Conservation (phyloP, 176 grass and related monocot species). For the Aegilops speltoides region DNA sequence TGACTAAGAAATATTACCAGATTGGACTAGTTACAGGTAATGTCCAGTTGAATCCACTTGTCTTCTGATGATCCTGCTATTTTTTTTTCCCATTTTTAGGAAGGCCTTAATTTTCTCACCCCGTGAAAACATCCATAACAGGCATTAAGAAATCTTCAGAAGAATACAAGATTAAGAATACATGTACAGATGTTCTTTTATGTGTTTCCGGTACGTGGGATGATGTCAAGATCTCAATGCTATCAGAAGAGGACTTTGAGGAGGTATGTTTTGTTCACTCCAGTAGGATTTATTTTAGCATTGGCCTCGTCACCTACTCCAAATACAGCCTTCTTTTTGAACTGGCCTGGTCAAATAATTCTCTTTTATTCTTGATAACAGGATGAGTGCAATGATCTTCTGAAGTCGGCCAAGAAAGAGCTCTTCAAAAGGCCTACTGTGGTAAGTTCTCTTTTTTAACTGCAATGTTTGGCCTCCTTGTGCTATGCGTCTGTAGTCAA, state of each 20-base stretch:
- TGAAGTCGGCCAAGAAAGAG: slow-evolving; percentile 55
- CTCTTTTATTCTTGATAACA: slow-evolving; percentile 42
- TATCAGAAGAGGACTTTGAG: slow-evolving; percentile 70
- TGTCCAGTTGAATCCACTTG: slow-evolving; percentile 17
- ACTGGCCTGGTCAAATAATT: slow-evolving; percentile 20
- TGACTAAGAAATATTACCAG: slow-evolving; percentile 42
- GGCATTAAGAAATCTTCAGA: slow-evolving; percentile 60
- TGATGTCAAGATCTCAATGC: slow-evolving; percentile 53
- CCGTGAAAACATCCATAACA: slow-evolving; percentile 33
- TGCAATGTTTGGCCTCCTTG: slow-evolving; percentile 13
- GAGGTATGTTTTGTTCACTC: slow-evolving; percentile 55
- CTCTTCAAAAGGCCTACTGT: slow-evolving; percentile 63
- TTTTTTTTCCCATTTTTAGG: neutral
- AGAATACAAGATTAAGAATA: slow-evolving; percentile 62
- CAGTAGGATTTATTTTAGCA: slow-evolving; percentile 11
- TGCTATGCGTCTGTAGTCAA: neutral
- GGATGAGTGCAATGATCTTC: slow-evolving; percentile 72
- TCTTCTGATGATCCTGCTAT: neutral
- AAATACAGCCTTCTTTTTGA: neutral
- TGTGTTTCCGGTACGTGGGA: slow-evolving; percentile 46
- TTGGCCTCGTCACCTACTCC: neutral
- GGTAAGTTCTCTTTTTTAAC: slow-evolving; percentile 46
- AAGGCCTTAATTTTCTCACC: slow-evolving; percentile 19
- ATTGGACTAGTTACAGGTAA: slow-evolving; percentile 79
- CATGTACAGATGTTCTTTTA: slow-evolving; percentile 62